Evolutionary conservation across 129 eudicot species (phyloP).

Genomic region (Lactuca sativa): DNA sequence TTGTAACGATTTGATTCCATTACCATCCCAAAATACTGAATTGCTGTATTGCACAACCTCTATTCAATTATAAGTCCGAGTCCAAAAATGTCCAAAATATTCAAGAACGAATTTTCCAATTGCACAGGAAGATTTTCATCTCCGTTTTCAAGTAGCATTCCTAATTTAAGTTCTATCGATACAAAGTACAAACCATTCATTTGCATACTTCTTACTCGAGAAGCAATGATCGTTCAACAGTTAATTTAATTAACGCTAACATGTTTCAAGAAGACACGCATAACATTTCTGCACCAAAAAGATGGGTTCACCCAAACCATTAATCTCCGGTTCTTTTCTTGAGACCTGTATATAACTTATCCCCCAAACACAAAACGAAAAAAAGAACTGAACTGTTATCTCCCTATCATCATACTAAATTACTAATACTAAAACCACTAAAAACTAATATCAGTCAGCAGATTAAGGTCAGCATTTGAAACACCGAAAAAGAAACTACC

Average conservation of each 20-base stretch:
- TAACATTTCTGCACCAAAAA: constrained; percentile 13
- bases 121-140: too few relatives aligned
- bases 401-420: neutral
- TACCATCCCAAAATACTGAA: too few relatives aligned
- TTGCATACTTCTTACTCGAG: neutral
- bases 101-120: too few relatives aligned
- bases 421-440: constrained; percentile 23
- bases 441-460: constrained; percentile 30
- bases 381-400: constrained; percentile 3
- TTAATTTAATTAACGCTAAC: neutral
- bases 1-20: too few relatives aligned
- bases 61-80: too few relatives aligned
- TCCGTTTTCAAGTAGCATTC: neutral
- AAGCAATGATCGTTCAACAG: neutral
- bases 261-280: neutral
- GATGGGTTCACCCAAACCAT: constrained; percentile 13
- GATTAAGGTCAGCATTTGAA: constrained; percentile 33
- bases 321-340: constrained; percentile 22
- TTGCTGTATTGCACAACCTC: too few relatives aligned
- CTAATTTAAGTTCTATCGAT: neutral
- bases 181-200: neutral
- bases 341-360: constrained; percentile 27
- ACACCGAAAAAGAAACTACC: constrained; percentile 22
- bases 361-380: constrained; percentile 23
- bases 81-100: too few relatives aligned